Conservation (phyloP, 257 asterid genomes). For the Ophiorrhiza pumila region DNA sequence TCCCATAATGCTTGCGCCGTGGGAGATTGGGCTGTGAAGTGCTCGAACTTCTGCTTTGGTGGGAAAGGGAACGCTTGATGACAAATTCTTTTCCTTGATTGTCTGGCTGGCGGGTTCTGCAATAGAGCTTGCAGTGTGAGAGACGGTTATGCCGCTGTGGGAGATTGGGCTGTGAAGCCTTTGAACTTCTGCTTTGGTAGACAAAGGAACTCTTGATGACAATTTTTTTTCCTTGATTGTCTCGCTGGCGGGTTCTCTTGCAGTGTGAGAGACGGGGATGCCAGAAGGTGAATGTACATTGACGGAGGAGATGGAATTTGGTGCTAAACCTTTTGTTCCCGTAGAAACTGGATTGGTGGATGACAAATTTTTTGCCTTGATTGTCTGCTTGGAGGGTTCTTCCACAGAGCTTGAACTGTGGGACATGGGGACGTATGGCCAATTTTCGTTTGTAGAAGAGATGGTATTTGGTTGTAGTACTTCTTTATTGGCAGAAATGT, state of each 20-base stretch:
- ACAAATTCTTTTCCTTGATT: too few species aligned
- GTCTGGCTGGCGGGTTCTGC: too few species aligned
- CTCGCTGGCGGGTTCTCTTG: constrained; percentile 1
- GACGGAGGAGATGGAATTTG: constrained; percentile 12
- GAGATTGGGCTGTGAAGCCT: not conserved
- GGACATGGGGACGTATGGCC: not conserved
- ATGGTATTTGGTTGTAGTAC: not conserved
- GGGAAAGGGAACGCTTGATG: constrained; percentile 2
- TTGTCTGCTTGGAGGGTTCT: not conserved
- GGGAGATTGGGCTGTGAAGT: not conserved
- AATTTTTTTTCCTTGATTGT: not conserved
- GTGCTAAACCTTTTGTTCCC: constrained; percentile 9
- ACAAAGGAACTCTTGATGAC: not conserved
- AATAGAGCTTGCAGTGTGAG: too few species aligned
- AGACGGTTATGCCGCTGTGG: too few species aligned
- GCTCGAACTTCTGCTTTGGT: not conserved
- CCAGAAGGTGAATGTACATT: not conserved
- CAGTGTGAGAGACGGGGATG: not conserved
- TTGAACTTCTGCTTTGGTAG: constrained; percentile 1
- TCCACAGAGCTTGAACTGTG: not conserved
- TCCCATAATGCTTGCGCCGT: not conserved
- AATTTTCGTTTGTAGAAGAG: constrained; percentile 12
- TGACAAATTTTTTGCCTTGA: not conserved
- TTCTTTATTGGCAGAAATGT: constrained; percentile 2
- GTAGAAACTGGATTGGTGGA: not conserved